Evolutionary conservation across 805 yeast species (phyloP), one percentile per base, ranked within the genome.

Genomic region (Phaffomyces antillensis): DNA sequence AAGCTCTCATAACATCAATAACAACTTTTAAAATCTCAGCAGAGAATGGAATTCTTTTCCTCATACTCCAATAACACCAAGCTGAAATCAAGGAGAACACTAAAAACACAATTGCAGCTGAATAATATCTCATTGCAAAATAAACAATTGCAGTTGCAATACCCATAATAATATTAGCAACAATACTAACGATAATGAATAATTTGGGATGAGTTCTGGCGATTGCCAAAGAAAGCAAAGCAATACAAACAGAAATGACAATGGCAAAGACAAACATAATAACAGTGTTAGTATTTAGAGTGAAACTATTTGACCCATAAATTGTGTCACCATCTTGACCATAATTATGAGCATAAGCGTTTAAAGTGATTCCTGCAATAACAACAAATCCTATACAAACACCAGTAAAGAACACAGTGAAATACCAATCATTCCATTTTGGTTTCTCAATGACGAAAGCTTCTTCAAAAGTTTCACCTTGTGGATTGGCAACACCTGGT

Each of bases 91-190:
- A 58, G 0, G 89, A 73, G 61, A 86, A 84, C 1, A 82, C 72
- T 50, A 84, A 65, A 52, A 82, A 83, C 33, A 83, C 88, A 48
- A 86, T 70, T 3, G 88, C 96, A 0, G 95, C 91, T 5, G 91
- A 81, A 70, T 82, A 87, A 63, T 86, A 84, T 30, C 71, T 68
- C 52, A 75, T 71, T 1, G 73, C 80, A 54, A 89, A 72, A 58
- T 84, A 86, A 63, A 77, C 82, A 52, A 89, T 81, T 6, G 88
- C 77, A 7, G 95, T 81, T 16, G 85, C 96, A 25, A 87, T 54
- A 4, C 91, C 87, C 46, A 86, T 62, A 2, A 79, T 54, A 12
- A 86, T 70, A 57, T 86, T 86, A 40, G 81, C 64, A 30, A 85
- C 68, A 51, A 88, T 73, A 2, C 95, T 86, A 24, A 79, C 63